These are phyloP conservation scores for Jamesozyma piceae DNA, from an alignment of 805 yeast genomes.

Conservation along the genomic window DNA sequence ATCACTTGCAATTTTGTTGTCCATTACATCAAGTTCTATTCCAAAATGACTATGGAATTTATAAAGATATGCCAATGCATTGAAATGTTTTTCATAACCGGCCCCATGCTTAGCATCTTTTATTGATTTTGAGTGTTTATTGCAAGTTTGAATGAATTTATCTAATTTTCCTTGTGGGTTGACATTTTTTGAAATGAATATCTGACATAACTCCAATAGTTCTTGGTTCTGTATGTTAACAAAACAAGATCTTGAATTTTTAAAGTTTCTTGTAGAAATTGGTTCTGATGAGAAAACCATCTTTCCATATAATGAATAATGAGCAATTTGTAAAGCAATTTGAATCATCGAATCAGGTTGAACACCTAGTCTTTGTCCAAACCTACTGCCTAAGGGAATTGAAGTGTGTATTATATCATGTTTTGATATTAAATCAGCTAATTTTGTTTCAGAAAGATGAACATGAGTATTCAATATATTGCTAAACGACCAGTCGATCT, in stretches of 20 bases:
- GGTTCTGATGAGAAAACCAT: slow-evolving; percentile 87
- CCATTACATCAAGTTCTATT: slow-evolving; percentile 15
- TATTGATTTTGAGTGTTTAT: slow-evolving; percentile 41
- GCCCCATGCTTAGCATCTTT: slow-evolving; percentile 47
- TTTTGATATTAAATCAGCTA: slow-evolving; percentile 71
- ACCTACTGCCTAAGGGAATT: slow-evolving; percentile 67
- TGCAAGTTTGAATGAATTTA: slow-evolving; percentile 42
- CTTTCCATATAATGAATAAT: slow-evolving; percentile 83
- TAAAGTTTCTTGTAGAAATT: slow-evolving; percentile 64
- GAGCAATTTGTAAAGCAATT: slow-evolving; percentile 82
- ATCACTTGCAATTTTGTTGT: slow-evolving; percentile 32
- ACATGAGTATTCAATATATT: slow-evolving; percentile 36
- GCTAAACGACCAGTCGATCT: slow-evolving; percentile 32
- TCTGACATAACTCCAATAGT: slow-evolving; percentile 45
- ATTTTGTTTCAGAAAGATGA: slow-evolving; percentile 79
- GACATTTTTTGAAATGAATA: slow-evolving; percentile 49
- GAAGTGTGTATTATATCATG: slow-evolving; percentile 73
- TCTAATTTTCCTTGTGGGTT: slow-evolving; percentile 38
- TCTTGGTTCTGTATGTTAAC: slow-evolving; percentile 53
- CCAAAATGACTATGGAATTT: slow-evolving; percentile 33
- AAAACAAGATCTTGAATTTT: slow-evolving; percentile 61
- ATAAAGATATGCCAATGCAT: slow-evolving; percentile 51
- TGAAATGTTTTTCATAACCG: slow-evolving; percentile 67
- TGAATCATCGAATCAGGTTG: slow-evolving; percentile 88
- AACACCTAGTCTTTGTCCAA: slow-evolving; percentile 68